A percentile compares a stretch with the other conserved stretches of the same genome.
phyloP scores from a whole-genome alignment of 768 basidiomycete genomes.

The Collybia sp. region DNA sequence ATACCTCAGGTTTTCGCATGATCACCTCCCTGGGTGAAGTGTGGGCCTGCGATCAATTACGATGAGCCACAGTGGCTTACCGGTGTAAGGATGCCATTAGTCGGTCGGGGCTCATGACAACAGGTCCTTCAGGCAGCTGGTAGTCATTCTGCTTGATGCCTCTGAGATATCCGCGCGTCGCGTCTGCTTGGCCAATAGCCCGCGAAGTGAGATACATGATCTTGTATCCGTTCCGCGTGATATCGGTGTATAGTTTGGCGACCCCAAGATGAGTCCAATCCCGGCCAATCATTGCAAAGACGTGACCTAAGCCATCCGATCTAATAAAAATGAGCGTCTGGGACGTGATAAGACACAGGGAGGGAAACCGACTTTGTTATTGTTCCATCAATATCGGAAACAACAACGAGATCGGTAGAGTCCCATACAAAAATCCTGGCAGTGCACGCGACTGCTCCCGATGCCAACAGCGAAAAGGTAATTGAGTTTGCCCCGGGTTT shows the following conservation, averaged over 20 bases:
- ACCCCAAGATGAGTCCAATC: slow-evolving; percentile 99
- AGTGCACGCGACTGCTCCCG: slow-evolving; percentile 78
- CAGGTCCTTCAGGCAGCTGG: slow-evolving; percentile 95
- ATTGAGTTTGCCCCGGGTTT: slow-evolving; percentile 87
- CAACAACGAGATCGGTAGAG: slow-evolving; percentile 81
- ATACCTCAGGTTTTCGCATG: slow-evolving; percentile 98
- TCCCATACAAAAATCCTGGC: slow-evolving; percentile 97
- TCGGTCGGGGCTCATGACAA: slow-evolving; percentile 98
- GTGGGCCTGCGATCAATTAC: background rate
- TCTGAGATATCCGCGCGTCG: slow-evolving; percentile 90
- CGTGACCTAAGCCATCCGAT: slow-evolving; percentile 93
- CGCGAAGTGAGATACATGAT: slow-evolving; percentile 97
- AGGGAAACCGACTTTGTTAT: slow-evolving; percentile 83
- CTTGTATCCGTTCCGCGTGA: slow-evolving; percentile 93
- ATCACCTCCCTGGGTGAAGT: slow-evolving; percentile 77
- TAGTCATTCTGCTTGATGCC: slow-evolving; percentile 95
- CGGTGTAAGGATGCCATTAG: slow-evolving; percentile 92
- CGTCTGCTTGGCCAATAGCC: slow-evolving; percentile 97
- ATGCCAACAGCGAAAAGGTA: slow-evolving; percentile 87
- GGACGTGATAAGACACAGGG: background rate
- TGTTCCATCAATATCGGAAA: slow-evolving; percentile 98
- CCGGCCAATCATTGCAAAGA: slow-evolving; percentile 95
- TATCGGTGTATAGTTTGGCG: slow-evolving; percentile 96
- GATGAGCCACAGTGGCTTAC: slow-evolving; percentile 34
- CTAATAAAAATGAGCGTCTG: slow-evolving; percentile 18